Evolutionary conservation across 2,329 filamentous ascomycete species (phyloP).

Genomic region (Whalleya microplaca): DNA sequence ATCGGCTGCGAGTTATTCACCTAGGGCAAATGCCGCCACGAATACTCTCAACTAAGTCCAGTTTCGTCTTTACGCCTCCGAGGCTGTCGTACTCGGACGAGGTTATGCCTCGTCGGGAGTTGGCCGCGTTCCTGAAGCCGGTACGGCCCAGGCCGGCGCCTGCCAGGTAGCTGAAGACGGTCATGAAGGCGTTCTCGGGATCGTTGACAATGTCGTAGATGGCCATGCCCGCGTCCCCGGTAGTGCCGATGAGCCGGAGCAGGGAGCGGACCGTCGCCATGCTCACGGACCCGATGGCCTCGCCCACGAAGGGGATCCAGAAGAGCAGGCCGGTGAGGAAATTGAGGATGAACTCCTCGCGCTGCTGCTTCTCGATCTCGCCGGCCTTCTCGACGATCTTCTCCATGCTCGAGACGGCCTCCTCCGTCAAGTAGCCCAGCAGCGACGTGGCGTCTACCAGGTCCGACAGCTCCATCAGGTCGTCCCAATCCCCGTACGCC

Average conservation of each 20-base stretch:
- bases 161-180: constrained; percentile 8
- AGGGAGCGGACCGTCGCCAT: constrained; percentile 2
- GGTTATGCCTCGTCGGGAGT: constrained; percentile 2
- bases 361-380: constrained; percentile 31
- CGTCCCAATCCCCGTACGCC: no score
- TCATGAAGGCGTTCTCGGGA: constrained; percentile 22
- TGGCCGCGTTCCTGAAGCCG: constrained; percentile 6
- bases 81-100: constrained; percentile 3
- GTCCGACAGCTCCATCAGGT: no score
- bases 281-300: neutral
- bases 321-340: constrained; percentile 36
- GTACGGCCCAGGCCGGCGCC: constrained; percentile 2
- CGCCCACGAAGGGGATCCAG: constrained; percentile 30
- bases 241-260: constrained; percentile 3
- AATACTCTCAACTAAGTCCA: constrained; percentile 4
- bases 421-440: constrained; percentile 23
- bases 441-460: constrained; percentile 25
- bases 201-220: constrained; percentile 26
- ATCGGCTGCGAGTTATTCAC: neutral
- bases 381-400: constrained; percentile 28
- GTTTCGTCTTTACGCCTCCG: constrained; percentile 2
- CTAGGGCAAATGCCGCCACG: constrained; percentile 3
- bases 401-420: constrained; percentile 27
- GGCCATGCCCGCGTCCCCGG: constrained; percentile 18
- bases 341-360: constrained; percentile 32